These are phyloP conservation scores for Sordaria brevicollis DNA, from an alignment of 495 filamentous ascomycete species.

Conservation along the genomic window DNA sequence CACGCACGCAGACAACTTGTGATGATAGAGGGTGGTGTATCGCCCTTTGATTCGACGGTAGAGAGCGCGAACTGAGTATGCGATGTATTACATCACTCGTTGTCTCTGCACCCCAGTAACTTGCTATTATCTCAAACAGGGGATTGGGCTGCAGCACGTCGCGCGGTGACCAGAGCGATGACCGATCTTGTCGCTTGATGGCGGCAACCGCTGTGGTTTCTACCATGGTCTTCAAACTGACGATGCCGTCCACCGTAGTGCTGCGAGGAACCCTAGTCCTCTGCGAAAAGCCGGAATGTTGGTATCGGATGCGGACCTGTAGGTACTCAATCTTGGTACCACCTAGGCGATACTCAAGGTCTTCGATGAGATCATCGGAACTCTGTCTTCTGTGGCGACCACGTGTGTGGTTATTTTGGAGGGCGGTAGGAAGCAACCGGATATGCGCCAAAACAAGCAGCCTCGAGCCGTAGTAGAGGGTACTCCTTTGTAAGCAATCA, in stretches of 20 bases:
- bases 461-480: constrained; percentile 26
- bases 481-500: too few species aligned
- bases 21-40: background rate
- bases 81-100: constrained; percentile 30
- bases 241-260: constrained; percentile 9
- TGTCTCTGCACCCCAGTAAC: constrained; percentile 29
- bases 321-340: constrained; percentile 28
- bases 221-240: constrained; percentile 24
- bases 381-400: constrained; percentile 15
- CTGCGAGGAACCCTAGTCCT: background rate
- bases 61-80: constrained; percentile 11
- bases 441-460: constrained; percentile 30
- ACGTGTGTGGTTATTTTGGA: constrained; percentile 1
- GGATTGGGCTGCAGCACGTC: constrained; percentile 20
- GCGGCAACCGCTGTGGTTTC: constrained; percentile 32
- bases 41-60: constrained; percentile 1
- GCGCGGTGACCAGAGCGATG: constrained; percentile 29
- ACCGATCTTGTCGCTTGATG: constrained; percentile 30
- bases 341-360: constrained; percentile 40
- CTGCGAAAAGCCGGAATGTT: constrained; percentile 38
- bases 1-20: background rate
- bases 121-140: constrained; percentile 32
- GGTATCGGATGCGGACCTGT: constrained; percentile 35
- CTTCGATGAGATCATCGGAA: constrained; percentile 39
- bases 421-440: constrained; percentile 7